Evolutionary conservation across 345 rosid species (phyloP).

Genomic region (Citrus maxima): DNA sequence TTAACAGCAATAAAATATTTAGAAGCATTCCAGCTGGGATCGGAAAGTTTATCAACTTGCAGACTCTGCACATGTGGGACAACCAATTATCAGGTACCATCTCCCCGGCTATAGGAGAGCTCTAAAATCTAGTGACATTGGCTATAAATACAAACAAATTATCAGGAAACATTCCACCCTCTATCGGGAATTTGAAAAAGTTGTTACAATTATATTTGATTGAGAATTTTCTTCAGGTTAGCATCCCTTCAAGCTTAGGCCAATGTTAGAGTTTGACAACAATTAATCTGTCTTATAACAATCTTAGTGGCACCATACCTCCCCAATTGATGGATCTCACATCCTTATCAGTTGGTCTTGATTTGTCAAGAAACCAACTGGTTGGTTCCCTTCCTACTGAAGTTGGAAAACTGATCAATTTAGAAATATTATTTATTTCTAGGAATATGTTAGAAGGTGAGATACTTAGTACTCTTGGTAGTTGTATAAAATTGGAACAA

Average conservation of each 20-base stretch:
- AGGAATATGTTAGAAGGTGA: not conserved
- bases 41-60: not conserved
- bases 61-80: not conserved
- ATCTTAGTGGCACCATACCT: not conserved
- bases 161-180: not conserved
- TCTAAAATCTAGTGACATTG: not conserved
- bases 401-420: not conserved
- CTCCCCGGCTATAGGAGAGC: not conserved
- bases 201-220: not conserved
- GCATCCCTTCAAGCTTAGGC: not conserved
- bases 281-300: not conserved
- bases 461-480: not conserved
- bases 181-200: not conserved
- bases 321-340: not conserved
- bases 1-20: no score
- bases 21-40: not conserved
- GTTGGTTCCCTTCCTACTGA: not conserved
- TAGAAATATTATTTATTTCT: not conserved
- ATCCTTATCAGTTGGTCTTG: not conserved
- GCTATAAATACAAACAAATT: not conserved
- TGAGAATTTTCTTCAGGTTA: not conserved
- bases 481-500: not conserved
- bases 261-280: not conserved
- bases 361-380: not conserved
- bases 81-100: not conserved